phyloP scores from a whole-genome alignment of 2,329 filamentous ascomycete species.

The Oidium heveae region DNA sequence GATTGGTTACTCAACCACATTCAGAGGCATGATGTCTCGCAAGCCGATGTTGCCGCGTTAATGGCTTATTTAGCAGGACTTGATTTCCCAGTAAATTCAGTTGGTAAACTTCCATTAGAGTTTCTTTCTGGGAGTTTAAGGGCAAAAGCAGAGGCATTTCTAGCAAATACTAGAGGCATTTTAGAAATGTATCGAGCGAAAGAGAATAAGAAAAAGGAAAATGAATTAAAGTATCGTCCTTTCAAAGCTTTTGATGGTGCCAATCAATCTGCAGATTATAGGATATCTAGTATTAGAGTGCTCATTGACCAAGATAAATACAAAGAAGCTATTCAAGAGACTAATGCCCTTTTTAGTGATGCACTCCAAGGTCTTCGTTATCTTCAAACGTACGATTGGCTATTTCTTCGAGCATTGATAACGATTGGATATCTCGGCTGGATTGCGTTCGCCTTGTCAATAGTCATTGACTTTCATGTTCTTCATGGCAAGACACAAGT shows the following conservation, averaged over 20 bases:
- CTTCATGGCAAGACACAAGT: constrained; percentile 42
- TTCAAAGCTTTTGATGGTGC: constrained; percentile 44
- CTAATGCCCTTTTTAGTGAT: constrained; percentile 49
- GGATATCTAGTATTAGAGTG: constrained; percentile 38
- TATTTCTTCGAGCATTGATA: constrained; percentile 73
- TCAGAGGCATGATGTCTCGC: constrained; percentile 68
- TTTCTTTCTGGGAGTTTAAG: constrained; percentile 48
- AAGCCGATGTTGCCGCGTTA: constrained; percentile 80
- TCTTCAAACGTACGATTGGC: constrained; percentile 94
- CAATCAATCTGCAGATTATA: constrained; percentile 35
- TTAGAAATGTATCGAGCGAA: constrained; percentile 94
- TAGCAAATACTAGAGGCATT: constrained; percentile 67
- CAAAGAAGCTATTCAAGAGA: constrained; percentile 57
- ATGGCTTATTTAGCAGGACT: constrained; percentile 83
- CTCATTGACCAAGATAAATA: constrained; percentile 41
- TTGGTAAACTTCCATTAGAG: constrained; percentile 69
- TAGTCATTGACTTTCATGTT: constrained; percentile 70
- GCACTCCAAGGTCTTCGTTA: constrained; percentile 70
- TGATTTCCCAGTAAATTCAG: constrained; percentile 86
- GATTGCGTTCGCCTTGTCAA: constrained; percentile 80
- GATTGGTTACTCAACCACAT: constrained; percentile 71
- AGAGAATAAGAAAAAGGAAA: constrained; percentile 56
- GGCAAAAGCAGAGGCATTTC: constrained; percentile 60
- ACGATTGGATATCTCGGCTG: constrained; percentile 83
- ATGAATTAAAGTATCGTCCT: constrained; percentile 51